Conservation (phyloP, 352 stramenopile species). For the Phytophthora syringae region DNA sequence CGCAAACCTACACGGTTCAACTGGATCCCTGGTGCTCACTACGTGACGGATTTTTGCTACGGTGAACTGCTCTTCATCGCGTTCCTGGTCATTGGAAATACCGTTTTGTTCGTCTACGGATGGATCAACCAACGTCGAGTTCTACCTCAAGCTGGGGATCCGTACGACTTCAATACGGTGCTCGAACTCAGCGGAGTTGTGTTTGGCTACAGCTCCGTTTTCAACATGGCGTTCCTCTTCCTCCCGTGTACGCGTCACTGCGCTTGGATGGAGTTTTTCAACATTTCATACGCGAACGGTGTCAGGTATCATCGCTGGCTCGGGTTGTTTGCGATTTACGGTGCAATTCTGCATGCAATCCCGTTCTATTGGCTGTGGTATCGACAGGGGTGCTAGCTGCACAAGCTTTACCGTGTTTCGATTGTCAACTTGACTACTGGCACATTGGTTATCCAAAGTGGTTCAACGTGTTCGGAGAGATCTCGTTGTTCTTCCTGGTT, state of each 20-base stretch:
- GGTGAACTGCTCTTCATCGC: constrained; percentile 72
- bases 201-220: constrained; percentile 61
- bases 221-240: constrained; percentile 72
- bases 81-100: constrained; percentile 55
- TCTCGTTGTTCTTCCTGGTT: constrained; percentile 56
- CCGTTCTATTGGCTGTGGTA: constrained; percentile 60
- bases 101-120: constrained; percentile 55
- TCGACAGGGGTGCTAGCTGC: constrained; percentile 37
- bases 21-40: constrained; percentile 3
- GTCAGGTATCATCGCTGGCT: constrained; percentile 75
- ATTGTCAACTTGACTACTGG: constrained; percentile 53
- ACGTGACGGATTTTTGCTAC: constrained; percentile 47
- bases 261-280: constrained; percentile 71
- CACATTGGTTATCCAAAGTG: constrained; percentile 50
- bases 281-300: constrained; percentile 66
- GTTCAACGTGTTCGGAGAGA: constrained; percentile 72
- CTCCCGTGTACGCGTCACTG: constrained; percentile 63
- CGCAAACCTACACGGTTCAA: constrained; percentile 45
- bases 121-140: constrained; percentile 51
- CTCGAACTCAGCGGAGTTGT: constrained; percentile 50
- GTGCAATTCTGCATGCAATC: constrained; percentile 42
- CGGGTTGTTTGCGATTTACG: constrained; percentile 47
- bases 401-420: constrained; percentile 57
- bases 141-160: constrained; percentile 29
- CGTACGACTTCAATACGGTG: constrained; percentile 55